Percentiles rank a stretch among this genome's conserved stretches.
Conservation (phyloP, 768 basidiomycete species). For the Cubamyces sp. region DNA sequence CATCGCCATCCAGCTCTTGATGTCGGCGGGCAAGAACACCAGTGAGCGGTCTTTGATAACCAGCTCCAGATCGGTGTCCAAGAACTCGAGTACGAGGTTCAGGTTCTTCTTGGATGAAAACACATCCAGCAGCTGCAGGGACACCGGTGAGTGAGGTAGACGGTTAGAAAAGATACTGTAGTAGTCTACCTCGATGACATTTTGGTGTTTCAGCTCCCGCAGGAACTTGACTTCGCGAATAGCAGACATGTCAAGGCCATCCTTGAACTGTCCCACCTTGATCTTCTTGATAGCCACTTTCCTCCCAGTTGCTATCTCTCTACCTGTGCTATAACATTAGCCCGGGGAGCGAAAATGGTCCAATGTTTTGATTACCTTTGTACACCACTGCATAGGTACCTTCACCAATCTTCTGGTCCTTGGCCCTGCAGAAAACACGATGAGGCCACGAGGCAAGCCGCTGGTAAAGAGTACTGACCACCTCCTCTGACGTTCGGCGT, state of each 20-base stretch:
- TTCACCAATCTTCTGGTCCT: slow-evolving; percentile 83
- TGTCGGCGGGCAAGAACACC: slow-evolving; percentile 93
- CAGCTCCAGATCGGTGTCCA: slow-evolving; percentile 95
- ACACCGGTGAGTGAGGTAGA: not conserved
- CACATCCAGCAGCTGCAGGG: slow-evolving; percentile 84
- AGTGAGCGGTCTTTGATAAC: slow-evolving; percentile 93
- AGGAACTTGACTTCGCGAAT: slow-evolving; percentile 98
- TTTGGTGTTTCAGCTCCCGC: slow-evolving; percentile 90
- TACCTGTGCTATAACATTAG: slow-evolving; percentile 48
- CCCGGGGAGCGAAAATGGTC: slow-evolving; percentile 16
- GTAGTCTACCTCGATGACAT: slow-evolving; percentile 82
- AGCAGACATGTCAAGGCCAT: slow-evolving; percentile 98
- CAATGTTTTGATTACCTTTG: slow-evolving; percentile 58
- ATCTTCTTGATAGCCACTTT: slow-evolving; percentile 98
- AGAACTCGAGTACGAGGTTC: slow-evolving; percentile 95
- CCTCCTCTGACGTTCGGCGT: slow-evolving; percentile 68
- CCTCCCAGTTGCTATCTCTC: slow-evolving; percentile 73
- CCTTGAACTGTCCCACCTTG: slow-evolving; percentile 95
- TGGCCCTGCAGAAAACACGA: slow-evolving; percentile 53
- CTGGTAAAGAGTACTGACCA: slow-evolving; percentile 49
- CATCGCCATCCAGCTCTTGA: slow-evolving; percentile 99
- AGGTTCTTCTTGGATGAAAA: slow-evolving; percentile 96
- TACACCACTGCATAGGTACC: slow-evolving; percentile 98
- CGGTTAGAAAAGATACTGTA: not conserved
- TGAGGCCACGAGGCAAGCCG: not conserved